These are phyloP conservation scores for Solanum piurae DNA, from an alignment of 257 asterid species.

Conservation along the genomic window DNA sequence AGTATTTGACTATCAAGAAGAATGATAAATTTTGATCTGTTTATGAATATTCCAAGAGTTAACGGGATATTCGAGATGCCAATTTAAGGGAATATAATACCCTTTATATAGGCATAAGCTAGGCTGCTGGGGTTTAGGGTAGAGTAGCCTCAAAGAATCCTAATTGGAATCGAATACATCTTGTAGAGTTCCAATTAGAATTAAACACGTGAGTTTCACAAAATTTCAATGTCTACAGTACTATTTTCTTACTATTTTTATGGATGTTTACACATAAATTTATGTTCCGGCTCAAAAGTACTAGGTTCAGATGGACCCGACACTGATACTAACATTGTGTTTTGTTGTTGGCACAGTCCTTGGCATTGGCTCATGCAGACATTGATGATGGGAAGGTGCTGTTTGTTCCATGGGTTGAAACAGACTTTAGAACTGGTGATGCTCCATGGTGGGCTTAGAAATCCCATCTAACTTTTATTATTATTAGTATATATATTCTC, in stretches of 20 bases:
- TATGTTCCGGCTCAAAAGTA: neutral
- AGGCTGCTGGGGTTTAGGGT: neutral
- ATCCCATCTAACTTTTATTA: neutral
- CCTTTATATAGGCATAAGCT: too few relatives aligned
- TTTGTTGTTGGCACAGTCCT: constrained; percentile 36
- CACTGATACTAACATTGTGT: neutral
- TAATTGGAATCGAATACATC: too few relatives aligned
- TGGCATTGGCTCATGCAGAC: constrained; percentile 90
- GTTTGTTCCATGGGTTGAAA: constrained; percentile 88
- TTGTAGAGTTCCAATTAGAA: neutral
- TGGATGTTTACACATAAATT: neutral
- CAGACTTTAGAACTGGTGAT: constrained; percentile 90
- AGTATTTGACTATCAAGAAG: too few relatives aligned
- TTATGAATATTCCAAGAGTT: neutral
- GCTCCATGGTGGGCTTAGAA: constrained; percentile 80
- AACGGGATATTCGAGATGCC: neutral
- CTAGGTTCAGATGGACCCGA: neutral
- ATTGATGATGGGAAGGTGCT: constrained; percentile 65
- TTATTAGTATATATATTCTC: neutral
- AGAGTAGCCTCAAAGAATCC: neutral
- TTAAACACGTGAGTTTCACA: neutral
- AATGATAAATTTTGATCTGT: too few relatives aligned
- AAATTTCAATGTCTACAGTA: fast-evolving
- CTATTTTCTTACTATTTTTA: neutral
- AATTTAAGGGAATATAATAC: too few relatives aligned